These are phyloP conservation scores for Oryza glaberrima DNA, from an alignment of 176 grass and related monocot species.

Conservation along the genomic window DNA sequence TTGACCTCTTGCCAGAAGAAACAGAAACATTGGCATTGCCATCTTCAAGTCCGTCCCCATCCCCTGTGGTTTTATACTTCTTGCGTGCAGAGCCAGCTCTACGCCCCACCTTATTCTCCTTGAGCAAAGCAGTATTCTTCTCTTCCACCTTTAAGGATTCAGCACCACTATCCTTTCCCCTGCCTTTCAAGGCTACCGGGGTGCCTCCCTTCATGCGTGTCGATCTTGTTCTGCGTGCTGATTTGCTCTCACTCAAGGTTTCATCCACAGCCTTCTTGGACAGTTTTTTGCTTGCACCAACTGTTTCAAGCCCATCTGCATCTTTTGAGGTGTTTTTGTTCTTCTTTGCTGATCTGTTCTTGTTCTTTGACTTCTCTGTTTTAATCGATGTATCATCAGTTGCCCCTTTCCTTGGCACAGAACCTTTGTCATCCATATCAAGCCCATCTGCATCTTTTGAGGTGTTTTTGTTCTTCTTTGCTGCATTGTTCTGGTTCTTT, in stretches of 20 bases:
- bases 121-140: conserved; percentile 15
- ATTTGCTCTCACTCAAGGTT: conserved; percentile 39
- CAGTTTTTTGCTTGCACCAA: conserved; percentile 11
- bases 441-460: conserved; percentile 32
- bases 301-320: conserved; percentile 34
- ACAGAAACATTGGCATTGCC: not conserved
- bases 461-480: conserved; percentile 28
- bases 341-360: conserved; percentile 34
- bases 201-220: conserved; percentile 41
- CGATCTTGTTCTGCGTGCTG: conserved; percentile 40
- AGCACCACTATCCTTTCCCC: conserved; percentile 26
- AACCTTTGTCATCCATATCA: not conserved
- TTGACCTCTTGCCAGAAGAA: conserved; percentile 34
- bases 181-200: conserved; percentile 29
- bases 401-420: not conserved
- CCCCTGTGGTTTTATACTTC: conserved; percentile 36
- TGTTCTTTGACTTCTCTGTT: conserved; percentile 17
- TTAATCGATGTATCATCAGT: conserved; percentile 29
- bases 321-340: conserved; percentile 29
- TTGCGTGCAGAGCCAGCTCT: conserved; percentile 21
- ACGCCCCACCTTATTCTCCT: conserved; percentile 28
- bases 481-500: conserved; percentile 22
- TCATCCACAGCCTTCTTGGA: not conserved
- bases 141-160: conserved; percentile 11
- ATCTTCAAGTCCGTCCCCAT: conserved; percentile 36